Evolutionary conservation across 257 asterid species (phyloP).

Genomic region (Euphrasia confusa): DNA sequence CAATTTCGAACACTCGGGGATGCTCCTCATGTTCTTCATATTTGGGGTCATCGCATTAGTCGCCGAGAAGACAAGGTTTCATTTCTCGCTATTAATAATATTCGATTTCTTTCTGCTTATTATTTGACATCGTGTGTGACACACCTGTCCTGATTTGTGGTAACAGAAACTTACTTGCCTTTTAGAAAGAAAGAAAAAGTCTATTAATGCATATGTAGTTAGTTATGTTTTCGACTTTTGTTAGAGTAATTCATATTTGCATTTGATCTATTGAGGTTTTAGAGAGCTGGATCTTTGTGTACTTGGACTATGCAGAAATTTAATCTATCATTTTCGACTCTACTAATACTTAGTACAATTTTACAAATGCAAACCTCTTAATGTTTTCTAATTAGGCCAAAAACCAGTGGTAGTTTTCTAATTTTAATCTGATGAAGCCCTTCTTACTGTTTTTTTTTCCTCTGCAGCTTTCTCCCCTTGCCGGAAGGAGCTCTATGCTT

Average conservation of each 20-base stretch:
- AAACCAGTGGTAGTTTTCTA: not conserved
- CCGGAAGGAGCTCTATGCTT: conserved; percentile 77
- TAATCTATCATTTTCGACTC: not conserved
- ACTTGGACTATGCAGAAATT: too few relatives aligned
- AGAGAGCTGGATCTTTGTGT: too few relatives aligned
- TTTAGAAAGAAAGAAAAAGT: too few relatives aligned
- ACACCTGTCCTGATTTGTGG: not conserved
- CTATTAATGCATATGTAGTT: not conserved
- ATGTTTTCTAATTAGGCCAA: not conserved
- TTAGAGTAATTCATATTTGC: too few relatives aligned
- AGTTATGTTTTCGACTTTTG: too few relatives aligned
- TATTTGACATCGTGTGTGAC: not conserved
- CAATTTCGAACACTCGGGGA: conserved; percentile 94
- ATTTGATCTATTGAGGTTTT: too few relatives aligned
- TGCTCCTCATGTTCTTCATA: conserved; percentile 93
- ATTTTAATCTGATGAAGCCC: not conserved
- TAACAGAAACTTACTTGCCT: not conserved
- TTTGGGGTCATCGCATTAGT: conserved; percentile 66
- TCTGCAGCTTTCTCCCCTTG: conserved; percentile 66
- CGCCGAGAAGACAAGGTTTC: conserved; percentile 59
- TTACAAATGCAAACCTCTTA: not conserved
- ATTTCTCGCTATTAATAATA: conserved; percentile 1
- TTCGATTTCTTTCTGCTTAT: not conserved
- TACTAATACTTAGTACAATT: not conserved
- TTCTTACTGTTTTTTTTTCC: not conserved